phyloP scores from a whole-genome alignment of 202 grass and related monocot species.

The Schoenoplectus triqueter region DNA sequence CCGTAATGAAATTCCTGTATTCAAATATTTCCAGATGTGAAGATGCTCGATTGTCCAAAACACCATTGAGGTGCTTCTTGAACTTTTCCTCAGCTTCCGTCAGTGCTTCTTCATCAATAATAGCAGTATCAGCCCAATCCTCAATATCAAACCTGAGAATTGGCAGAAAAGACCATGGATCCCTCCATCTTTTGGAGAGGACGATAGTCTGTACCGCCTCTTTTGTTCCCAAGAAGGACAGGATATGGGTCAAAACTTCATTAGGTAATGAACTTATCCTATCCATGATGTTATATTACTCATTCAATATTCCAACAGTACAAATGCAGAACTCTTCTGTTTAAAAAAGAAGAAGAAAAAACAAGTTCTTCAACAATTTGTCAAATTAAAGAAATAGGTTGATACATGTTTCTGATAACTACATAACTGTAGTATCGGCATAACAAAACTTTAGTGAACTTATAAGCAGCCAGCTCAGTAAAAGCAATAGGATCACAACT shows the following conservation, averaged over 20 bases:
- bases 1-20: not conserved
- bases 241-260: not conserved
- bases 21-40: not conserved
- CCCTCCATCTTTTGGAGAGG: slow-evolving; percentile 21
- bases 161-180: not conserved
- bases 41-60: not conserved
- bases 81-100: not conserved
- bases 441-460: not conserved
- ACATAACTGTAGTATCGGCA: not conserved
- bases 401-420: not conserved
- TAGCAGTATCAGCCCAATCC: not conserved
- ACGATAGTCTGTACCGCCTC: slow-evolving; percentile 9
- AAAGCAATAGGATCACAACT: not conserved
- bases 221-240: slow-evolving; percentile 14
- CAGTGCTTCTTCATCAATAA: not conserved
- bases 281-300: not conserved
- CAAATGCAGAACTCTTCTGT: not conserved
- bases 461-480: not conserved
- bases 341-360: not conserved
- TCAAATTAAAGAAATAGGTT: not conserved
- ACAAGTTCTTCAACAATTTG: not conserved
- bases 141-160: not conserved
- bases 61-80: not conserved
- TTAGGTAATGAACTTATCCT: not conserved
- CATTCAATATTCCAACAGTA: not conserved